A percentile compares a stretch with the other conserved stretches of the same genome.
Conservation (phyloP, 345 rosid species). For the Eucalyptus caleyi region DNA sequence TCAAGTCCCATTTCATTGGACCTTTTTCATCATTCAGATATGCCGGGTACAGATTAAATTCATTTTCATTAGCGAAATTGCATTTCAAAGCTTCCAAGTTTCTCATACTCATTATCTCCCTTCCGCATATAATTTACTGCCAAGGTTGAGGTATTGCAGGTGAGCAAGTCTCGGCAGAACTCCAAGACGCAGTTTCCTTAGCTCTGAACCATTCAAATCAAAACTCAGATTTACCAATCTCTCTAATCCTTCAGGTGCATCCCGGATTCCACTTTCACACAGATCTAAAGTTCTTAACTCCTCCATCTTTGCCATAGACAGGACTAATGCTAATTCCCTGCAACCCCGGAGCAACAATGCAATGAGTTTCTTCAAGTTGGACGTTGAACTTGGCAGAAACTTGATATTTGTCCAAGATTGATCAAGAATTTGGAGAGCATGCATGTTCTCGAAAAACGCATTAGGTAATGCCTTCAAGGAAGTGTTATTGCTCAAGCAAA, state of each 20-base stretch:
- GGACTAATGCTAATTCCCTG: not conserved
- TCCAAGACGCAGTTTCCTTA: not conserved
- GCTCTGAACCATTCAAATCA: not conserved
- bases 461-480: not conserved
- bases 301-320: not conserved
- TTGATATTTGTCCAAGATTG: not conserved
- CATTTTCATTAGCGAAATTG: not conserved
- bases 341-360: not conserved
- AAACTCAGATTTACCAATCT: not conserved
- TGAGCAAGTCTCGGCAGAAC: not conserved
- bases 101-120: not conserved
- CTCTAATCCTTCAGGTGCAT: no score
- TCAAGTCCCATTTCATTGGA: not conserved
- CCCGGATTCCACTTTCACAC: not conserved
- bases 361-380: not conserved
- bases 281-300: constrained; percentile 3
- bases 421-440: not conserved
- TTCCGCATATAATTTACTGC: not conserved
- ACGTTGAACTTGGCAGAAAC: not conserved
- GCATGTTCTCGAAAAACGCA: not conserved
- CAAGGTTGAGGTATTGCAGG: not conserved
- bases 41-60: not conserved
- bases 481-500: not conserved
- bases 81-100: not conserved
- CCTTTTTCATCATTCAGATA: not conserved